Conservation (phyloP, 192 early-diverging fungal species). For the Coemansia sp. region DNA sequence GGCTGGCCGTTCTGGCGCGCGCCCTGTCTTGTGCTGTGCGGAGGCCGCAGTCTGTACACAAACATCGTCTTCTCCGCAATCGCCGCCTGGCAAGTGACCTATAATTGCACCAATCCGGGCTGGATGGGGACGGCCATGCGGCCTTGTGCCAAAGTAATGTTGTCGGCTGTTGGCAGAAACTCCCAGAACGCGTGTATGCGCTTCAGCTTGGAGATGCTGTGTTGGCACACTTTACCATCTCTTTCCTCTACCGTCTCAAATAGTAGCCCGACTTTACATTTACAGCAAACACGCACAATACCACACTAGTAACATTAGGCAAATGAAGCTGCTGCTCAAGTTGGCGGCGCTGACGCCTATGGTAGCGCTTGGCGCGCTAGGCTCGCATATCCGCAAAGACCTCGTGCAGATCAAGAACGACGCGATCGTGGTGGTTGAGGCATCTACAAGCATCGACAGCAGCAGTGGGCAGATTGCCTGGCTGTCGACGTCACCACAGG, state of each 20-base stretch:
- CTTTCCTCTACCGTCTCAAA: not conserved
- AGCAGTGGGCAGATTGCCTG: conserved; percentile 24
- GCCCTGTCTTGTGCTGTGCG: not conserved
- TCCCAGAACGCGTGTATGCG: not conserved
- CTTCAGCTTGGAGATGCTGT: not conserved
- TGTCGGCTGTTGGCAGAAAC: not conserved
- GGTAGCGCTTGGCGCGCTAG: conserved; percentile 12
- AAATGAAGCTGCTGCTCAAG: conserved; percentile 27
- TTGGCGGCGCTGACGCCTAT: conserved; percentile 9
- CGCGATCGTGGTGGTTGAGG: conserved; percentile 32
- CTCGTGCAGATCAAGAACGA: conserved; percentile 50
- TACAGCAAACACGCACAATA: too few relatives aligned
- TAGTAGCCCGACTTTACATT: too few relatives aligned
- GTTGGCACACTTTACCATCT: not conserved
- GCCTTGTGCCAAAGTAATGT: too few relatives aligned
- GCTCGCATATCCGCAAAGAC: conserved; percentile 47
- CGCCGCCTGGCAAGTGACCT: not conserved
- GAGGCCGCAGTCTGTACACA: not conserved
- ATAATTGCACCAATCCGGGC: not conserved
- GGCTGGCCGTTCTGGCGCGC: not conserved
- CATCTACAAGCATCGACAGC: conserved; percentile 40
- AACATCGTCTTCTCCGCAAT: conserved; percentile 1
- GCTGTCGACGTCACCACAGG: conserved; percentile 30
- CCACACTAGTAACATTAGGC: not conserved
- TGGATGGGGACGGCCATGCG: not conserved